Evolutionary conservation across 441 rosid species (phyloP).

Genomic region (Metrosideros polymorpha): DNA sequence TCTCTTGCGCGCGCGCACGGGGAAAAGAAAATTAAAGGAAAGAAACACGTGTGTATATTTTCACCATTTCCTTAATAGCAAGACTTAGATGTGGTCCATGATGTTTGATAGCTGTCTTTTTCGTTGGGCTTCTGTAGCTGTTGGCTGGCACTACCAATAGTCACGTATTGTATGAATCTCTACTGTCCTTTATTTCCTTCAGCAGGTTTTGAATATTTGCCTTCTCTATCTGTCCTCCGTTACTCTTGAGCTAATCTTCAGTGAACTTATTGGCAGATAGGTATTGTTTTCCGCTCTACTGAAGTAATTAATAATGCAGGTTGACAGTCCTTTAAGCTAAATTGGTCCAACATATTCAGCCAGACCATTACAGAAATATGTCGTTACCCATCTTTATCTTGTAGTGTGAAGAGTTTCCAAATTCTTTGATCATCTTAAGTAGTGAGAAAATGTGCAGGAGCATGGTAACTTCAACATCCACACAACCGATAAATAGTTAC

Average conservation of each 20-base stretch:
- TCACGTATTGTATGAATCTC: neutral
- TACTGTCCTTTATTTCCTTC: neutral
- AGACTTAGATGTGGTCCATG: neutral
- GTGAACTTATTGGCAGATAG: neutral
- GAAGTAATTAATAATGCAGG: neutral
- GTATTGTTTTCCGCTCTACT: neutral
- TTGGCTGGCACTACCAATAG: neutral
- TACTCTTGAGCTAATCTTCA: neutral
- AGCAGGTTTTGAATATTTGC: neutral
- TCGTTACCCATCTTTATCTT: neutral
- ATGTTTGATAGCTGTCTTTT: neutral
- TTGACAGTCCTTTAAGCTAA: neutral
- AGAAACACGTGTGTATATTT: neutral
- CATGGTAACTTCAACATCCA: neutral
- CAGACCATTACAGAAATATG: neutral
- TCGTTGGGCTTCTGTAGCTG: neutral
- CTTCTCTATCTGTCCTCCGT: neutral
- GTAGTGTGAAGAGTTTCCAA: neutral
- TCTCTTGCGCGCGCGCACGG: fast-evolving
- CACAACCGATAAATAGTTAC: neutral
- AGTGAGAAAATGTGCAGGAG: neutral
- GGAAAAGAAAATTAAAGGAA: neutral
- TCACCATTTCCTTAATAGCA: neutral
- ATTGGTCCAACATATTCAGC: neutral
- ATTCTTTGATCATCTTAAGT: neutral